Evolutionary conservation across 2,329 filamentous ascomycete species (phyloP), one percentile per base, ranked within the genome.

Genomic region (Acrocalymma vagum): DNA sequence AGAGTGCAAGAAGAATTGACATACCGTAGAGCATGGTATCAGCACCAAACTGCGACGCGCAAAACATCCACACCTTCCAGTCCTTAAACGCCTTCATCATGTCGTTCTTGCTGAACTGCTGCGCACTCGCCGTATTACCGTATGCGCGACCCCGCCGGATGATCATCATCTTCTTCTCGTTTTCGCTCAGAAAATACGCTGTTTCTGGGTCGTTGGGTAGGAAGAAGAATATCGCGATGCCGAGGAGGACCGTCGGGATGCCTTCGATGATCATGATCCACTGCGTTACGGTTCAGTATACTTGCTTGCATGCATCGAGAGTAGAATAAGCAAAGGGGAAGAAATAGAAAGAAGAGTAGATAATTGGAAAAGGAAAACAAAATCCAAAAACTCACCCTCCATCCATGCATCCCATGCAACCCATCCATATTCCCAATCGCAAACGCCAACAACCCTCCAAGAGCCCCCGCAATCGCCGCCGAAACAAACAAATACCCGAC

Each of bases 401-500:
- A 64, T 18, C 57, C 59, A 10, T 30, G 28, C 52, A 57, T 55
- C 3, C 59, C 59, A 0, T 29, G 51, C 3, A 49, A 35, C 7
- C 54, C 52, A 10, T 65, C 48, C 28, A 65, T 29, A 15, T 60
- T 48, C 11, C 55, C 54, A 10, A 63, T 62, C 3, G 49, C 59
- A 7, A 61, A 64, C 1, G 62, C 59, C 2, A 64, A 53, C 3
- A 65, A 51, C 8, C 61, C 62, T 5, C 79, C 79, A 24, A 82
- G 78, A 6, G 78, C 78, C 4, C 79, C 79, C 3, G 79, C 74
- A 38, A 82, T 72, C 20, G 74, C 77, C 3, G 77, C 74, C 4
- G 78, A 72, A 3, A 74, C 78, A n/a, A 79, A 76, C 58, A 80
- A 80, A 39, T 79, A 76, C 1, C 78, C 78, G 4, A 59, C 50